Evolutionary conservation across 1,139 yeast genomes (phyloP), one percentile per base, ranked within the genome.

Genomic region (Geotrichum aggregatum): DNA sequence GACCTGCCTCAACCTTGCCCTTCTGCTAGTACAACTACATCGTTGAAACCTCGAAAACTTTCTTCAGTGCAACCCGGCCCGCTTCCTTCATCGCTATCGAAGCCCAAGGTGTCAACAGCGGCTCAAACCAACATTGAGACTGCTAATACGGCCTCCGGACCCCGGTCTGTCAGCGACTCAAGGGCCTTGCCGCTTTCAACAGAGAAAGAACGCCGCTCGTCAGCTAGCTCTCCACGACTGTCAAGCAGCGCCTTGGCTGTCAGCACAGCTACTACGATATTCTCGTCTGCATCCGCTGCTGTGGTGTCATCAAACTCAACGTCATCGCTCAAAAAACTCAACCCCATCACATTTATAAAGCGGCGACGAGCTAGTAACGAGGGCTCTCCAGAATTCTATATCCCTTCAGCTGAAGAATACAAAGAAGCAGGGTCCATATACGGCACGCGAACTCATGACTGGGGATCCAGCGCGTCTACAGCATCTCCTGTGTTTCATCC

Each of bases 361-460:
- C 51, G 58, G 5, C 43, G 47, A 18, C 43, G 52, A 6, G 26
- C 51, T n/a, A 41, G 44, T 30, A 41, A 44, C 13, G 51, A 34
- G n/a, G 55, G 42, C 8, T 14, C 18, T 18, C 44, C 49, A 1
- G 43, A 30, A 11, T 31, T 44, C n/a, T 33, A 44, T 8, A 18
- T 52, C 8, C 54, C 54, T 5, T 45, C 56, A 2, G 54, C 52
- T 3, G 52, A 56, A n/a, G 59, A 56, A n/a, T 56, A 56, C 46
- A 44, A 44, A 33, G 65, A 60, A 21, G 70, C 69, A 5, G 71
- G 70, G 11, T 58, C 62, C 26, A 67, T 67, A 31, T 62, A 61
- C 49, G 71, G 71, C 36, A 67, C 70, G 16, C 53, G 69, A 33
- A 63, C 63, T 16, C 68, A 67, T 35, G 68, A 66, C 43, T 67